Conservation (phyloP, 805 yeast species). For the Wickerhamomyces subpelliculosus region DNA sequence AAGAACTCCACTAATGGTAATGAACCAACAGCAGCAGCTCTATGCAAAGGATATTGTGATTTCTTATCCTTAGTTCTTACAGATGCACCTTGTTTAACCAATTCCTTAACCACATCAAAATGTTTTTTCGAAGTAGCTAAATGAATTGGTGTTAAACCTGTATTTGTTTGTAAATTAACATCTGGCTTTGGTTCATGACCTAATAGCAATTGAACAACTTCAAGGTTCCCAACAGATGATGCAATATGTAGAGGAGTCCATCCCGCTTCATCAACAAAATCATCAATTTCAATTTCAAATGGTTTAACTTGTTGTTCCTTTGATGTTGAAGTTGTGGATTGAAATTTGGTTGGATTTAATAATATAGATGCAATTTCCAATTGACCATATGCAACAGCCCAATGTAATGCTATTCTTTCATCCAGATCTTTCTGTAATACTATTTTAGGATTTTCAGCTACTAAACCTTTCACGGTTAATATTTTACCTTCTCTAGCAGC, state of each 20-base stretch:
- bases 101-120: conserved; percentile 40
- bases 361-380: conserved; percentile 43
- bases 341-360: conserved; percentile 26
- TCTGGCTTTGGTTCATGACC: conserved; percentile 48
- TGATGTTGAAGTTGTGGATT: conserved; percentile 1
- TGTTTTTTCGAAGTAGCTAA: conserved; percentile 70
- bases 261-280: conserved; percentile 63
- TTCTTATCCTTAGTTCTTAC: conserved; percentile 60
- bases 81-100: conserved; percentile 52
- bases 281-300: conserved; percentile 57
- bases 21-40: conserved; percentile 80
- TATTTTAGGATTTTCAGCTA: conserved; percentile 37
- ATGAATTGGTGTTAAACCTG: conserved; percentile 71
- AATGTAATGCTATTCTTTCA: conserved; percentile 74
- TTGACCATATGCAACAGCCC: conserved; percentile 74
- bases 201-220: conserved; percentile 44
- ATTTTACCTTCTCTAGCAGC: conserved; percentile 61
- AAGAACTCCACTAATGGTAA: conserved; percentile 48
- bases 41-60: conserved; percentile 62
- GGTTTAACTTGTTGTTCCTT: conserved; percentile 9
- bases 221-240: conserved; percentile 60
- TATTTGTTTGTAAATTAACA: conserved; percentile 51
- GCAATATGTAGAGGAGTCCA: conserved; percentile 90
- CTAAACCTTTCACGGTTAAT: conserved; percentile 41
- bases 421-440: conserved; percentile 56